A percentile compares a stretch with the other conserved stretches of the same genome.
These are phyloP conservation scores for Isabelozyma rhagii DNA, from an alignment of 805 yeast species.

Conservation along the genomic window DNA sequence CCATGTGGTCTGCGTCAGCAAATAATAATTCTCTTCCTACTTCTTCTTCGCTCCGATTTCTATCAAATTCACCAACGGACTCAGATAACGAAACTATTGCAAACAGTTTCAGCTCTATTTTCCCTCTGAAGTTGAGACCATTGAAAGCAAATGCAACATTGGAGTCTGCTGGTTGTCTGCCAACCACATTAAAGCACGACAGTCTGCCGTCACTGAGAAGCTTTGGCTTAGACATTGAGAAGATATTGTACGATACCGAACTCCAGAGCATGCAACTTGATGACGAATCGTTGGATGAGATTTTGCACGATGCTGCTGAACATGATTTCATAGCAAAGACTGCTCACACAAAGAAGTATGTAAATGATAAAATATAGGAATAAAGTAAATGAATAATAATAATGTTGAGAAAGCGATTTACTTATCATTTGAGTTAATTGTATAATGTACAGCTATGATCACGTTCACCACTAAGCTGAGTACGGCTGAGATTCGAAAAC, in stretches of 20 bases:
- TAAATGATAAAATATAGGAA: background rate
- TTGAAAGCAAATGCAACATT: background rate
- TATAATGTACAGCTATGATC: no score
- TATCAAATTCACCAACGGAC: conserved; percentile 2
- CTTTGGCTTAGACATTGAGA: background rate
- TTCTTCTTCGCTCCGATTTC: conserved; percentile 11
- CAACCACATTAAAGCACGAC: conserved; percentile 1
- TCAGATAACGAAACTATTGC: conserved; percentile 4
- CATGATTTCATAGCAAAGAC: conserved; percentile 6
- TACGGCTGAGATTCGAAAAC: no score
- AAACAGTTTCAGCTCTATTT: conserved; percentile 4
- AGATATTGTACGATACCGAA: background rate
- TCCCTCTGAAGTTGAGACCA: conserved; percentile 4
- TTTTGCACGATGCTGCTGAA: conserved; percentile 2
- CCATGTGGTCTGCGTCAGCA: conserved; percentile 83
- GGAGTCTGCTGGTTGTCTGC: conserved; percentile 1
- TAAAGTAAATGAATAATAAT: no score
- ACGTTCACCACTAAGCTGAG: no score
- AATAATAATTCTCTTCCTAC: conserved; percentile 38
- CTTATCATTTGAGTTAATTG: no score
- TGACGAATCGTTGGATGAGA: conserved; percentile 5
- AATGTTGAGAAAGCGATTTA: no score
- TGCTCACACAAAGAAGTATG: conserved; percentile 4
- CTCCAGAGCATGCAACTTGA: background rate
- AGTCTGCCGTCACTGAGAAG: conserved; percentile 1